Evolutionary conservation across 1,284 basidiomycete genomes (phyloP), one percentile per base, ranked within the genome.

Genomic region (Moniliophthora roreri): DNA sequence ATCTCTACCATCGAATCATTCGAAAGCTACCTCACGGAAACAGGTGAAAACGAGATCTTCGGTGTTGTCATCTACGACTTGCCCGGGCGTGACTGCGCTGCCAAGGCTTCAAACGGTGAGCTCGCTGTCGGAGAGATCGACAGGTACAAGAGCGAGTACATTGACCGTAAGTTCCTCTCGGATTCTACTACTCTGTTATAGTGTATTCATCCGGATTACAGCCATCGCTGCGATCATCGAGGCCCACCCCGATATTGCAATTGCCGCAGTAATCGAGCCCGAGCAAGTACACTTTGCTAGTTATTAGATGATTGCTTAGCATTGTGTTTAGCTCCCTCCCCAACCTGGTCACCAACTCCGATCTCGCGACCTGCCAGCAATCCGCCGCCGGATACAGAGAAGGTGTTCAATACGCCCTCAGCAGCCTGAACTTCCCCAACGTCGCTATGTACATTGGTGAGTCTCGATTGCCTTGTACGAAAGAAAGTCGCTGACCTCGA

Each of bases 261-360:
- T 76, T 55, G 72, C 75, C 38, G 72, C 74, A 36, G 68, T 76
- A 56, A 69, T 75, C 54, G 75, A 77, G 62, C 74, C 75, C 54
- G 75, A n/a, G 28, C 11, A 32, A 32, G 28, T 32, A 6, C 28
- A 6, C 28, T 6, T 6, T 32, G 7, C 7, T 6, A 32, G 7
- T 6, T 32, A 32, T 11, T 32, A 6, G 7, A 11, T 32, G 28
- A 32, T 11, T 32, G 28, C 28, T 11, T 32, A 32, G 28, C 7
- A 32, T 11, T 32, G 11, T 11, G 11, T 6, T 32, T n/a, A 11
- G 75, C 60, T 74, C 72, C 8, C 65, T 77, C 26, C 73, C 73
- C 58, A 77, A 57, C 42, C 46, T 55, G 52, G 74, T 77, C 57
- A 77, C 74, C 58, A 76, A 78, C 70, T 54, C 73, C 61, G 70